phyloP scores from a whole-genome alignment of 2,329 filamentous ascomycete species.

The Penicillium sp. region DNA sequence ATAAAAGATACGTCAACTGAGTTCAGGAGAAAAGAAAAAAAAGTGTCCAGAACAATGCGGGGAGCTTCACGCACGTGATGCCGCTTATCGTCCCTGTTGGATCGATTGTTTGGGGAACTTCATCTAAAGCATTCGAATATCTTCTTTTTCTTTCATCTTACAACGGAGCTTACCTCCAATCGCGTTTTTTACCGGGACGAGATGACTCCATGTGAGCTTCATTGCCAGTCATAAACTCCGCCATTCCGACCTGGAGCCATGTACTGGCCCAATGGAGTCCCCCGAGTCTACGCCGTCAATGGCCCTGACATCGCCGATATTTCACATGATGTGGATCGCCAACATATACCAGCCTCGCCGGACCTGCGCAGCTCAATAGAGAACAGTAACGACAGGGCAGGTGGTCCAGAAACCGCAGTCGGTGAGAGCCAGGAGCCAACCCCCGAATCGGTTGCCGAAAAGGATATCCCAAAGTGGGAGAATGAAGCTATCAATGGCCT shows the following conservation, averaged over 20 bases:
- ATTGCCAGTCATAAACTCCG: slow-evolving; percentile 24
- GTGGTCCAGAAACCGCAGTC: neutral
- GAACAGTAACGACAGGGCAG: slow-evolving; percentile 18
- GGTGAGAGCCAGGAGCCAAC: slow-evolving; percentile 3
- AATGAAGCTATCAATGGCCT: slow-evolving; percentile 71
- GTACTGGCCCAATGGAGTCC: slow-evolving; percentile 53
- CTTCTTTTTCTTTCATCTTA: neutral
- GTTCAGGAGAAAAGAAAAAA: slow-evolving; percentile 11
- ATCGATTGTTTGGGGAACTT: slow-evolving; percentile 7
- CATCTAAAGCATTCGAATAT: slow-evolving; percentile 1
- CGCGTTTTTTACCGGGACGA: slow-evolving; percentile 19
- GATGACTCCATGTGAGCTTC: slow-evolving; percentile 42
- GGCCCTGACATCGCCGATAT: slow-evolving; percentile 38
- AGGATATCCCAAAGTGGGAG: slow-evolving; percentile 40
- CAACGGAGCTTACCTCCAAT: neutral
- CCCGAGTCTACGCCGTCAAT: slow-evolving; percentile 51
- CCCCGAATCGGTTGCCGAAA: slow-evolving; percentile 24
- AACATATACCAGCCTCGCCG: slow-evolving; percentile 13
- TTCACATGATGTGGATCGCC: slow-evolving; percentile 27
- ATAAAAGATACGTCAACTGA: slow-evolving; percentile 4
- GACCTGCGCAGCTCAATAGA: slow-evolving; percentile 28
- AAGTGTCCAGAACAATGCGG: slow-evolving; percentile 22
- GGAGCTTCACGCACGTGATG: slow-evolving; percentile 26
- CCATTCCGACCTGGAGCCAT: slow-evolving; percentile 38
- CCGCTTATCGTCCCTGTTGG: slow-evolving; percentile 23